These are phyloP conservation scores for Chaetomiaceae sp. DNA, from an alignment of 2,329 filamentous ascomycete species.

Conservation along the genomic window DNA sequence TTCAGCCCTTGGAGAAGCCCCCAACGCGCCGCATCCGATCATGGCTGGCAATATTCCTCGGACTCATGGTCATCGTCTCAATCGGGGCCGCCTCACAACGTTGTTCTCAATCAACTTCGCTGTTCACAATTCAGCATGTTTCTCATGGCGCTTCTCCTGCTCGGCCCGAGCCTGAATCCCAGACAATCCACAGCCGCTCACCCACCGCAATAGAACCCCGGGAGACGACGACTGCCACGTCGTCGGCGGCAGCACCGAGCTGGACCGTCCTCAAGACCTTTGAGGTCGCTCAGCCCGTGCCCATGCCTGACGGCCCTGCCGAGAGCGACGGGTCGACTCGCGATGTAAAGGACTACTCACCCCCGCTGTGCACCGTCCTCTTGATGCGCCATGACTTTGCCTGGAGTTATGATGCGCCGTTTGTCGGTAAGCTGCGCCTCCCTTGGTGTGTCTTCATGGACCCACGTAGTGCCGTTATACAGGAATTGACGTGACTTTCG, in stretches of 20 bases:
- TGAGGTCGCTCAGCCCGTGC: slow-evolving; percentile 63
- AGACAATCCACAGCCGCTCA: slow-evolving; percentile 1
- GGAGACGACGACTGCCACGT: slow-evolving; percentile 10
- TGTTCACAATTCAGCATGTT: not conserved
- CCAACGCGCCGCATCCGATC: not conserved
- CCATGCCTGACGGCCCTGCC: slow-evolving; percentile 42
- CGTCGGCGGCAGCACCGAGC: slow-evolving; percentile 25
- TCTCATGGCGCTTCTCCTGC: not conserved
- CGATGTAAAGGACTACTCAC: slow-evolving; percentile 24
- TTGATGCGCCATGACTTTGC: slow-evolving; percentile 69
- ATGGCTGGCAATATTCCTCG: slow-evolving; percentile 1
- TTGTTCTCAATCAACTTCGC: not conserved
- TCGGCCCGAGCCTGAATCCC: not conserved
- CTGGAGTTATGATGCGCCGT: slow-evolving; percentile 68
- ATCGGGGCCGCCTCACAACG: not conserved
- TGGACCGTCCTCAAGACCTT: slow-evolving; percentile 55
- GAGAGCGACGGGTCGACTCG: slow-evolving; percentile 33
- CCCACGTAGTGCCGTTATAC: not conserved
- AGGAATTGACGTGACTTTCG: not conserved
- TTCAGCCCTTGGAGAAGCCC: not conserved
- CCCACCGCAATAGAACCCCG: not conserved
- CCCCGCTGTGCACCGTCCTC: slow-evolving; percentile 45
- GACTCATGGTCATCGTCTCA: not conserved
- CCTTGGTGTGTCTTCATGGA: not conserved
- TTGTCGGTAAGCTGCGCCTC: slow-evolving; percentile 49